Percentiles rank a stretch among this genome's conserved stretches.
phyloP scores from a whole-genome alignment of 2,329 filamentous ascomycete genomes.

The Raffaelea deltoideospora region DNA sequence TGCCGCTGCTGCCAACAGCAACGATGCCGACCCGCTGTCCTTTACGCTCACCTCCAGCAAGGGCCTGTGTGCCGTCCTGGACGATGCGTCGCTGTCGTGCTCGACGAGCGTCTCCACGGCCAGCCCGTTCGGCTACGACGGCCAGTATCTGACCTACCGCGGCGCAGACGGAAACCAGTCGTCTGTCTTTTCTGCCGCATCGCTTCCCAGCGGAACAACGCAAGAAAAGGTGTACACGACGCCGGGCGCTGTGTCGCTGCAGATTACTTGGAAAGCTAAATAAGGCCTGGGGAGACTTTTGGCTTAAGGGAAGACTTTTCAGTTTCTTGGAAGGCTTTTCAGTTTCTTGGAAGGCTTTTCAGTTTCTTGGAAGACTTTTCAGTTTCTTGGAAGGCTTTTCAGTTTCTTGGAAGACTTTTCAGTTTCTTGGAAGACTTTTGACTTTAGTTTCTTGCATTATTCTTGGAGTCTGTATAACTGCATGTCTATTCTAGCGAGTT shows the following conservation, averaged over 20 bases:
- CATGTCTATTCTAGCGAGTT: no score
- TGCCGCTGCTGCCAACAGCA: no score
- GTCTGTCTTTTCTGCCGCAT: conserved; percentile 10
- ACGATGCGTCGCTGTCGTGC: conserved; percentile 8
- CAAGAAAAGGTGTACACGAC: conserved; percentile 12
- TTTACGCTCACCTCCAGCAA: conserved; percentile 13
- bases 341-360: no score
- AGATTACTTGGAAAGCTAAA: conserved; percentile 10
- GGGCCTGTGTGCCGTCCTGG: conserved; percentile 11
- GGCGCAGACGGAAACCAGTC: no score
- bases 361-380: no score
- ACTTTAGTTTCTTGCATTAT: no score
- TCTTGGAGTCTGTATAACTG: no score
- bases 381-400: no score
- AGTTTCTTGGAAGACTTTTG: no score
- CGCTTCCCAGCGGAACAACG: conserved; percentile 10
- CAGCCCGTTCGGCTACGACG: conserved; percentile 13
- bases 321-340: no score
- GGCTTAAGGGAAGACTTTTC: no score
- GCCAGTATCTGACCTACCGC: conserved; percentile 13
- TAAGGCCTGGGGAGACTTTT: not conserved
- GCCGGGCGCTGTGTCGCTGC: conserved; percentile 10
- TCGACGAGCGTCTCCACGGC: conserved; percentile 6
- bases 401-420: no score
- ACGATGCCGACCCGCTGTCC: conserved; percentile 7